Conservation (phyloP, 345 rosid species). For the Ceriops tagal region DNA sequence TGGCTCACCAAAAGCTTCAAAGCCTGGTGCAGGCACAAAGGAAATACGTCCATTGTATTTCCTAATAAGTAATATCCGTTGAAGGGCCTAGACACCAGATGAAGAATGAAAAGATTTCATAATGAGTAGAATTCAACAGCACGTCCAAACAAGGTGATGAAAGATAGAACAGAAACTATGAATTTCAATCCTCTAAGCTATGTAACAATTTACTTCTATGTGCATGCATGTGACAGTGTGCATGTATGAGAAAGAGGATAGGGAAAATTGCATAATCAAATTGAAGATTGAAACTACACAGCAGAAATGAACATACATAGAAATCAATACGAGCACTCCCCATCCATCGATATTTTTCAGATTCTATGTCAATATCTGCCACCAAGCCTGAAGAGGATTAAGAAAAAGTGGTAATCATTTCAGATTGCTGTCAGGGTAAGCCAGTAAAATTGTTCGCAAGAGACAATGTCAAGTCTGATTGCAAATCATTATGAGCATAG, state of each 20-base stretch:
- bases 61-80: constrained; percentile 62
- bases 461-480: neutral
- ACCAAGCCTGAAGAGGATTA: constrained; percentile 53
- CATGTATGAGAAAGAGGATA: neutral
- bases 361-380: constrained; percentile 95
- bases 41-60: constrained; percentile 61
- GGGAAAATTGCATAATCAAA: constrained; percentile 2
- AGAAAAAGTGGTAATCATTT: too few species aligned
- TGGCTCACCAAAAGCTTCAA: constrained; percentile 68
- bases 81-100: constrained; percentile 52
- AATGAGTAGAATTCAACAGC: neutral
- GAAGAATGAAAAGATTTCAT: neutral
- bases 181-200: neutral
- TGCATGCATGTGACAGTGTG: neutral
- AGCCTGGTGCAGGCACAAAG: constrained; percentile 95
- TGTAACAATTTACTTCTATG: neutral
- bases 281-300: neutral
- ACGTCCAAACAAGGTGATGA: too few species aligned
- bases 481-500: neutral
- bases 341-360: constrained; percentile 95
- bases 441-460: too few species aligned
- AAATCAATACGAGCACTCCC: constrained; percentile 82
- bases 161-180: neutral
- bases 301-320: constrained; percentile 50
- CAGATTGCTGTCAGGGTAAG: too few species aligned